These are phyloP conservation scores for Hypomyces rosellus DNA, from an alignment of 2,329 filamentous ascomycete genomes.

Conservation along the genomic window DNA sequence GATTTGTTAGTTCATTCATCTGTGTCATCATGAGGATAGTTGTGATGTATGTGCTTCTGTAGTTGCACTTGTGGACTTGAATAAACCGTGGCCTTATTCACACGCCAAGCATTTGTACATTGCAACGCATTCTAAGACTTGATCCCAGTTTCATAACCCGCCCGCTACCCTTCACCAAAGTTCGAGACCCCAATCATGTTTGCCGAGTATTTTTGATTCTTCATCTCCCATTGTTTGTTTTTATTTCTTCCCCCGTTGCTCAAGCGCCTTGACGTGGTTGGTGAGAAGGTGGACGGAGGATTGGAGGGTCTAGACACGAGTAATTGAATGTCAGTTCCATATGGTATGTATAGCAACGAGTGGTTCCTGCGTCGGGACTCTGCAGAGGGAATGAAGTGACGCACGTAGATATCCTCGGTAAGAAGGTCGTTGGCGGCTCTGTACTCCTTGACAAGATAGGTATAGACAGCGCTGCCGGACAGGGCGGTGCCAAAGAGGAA, in stretches of 20 bases:
- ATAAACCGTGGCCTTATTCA: too few species aligned
- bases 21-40: not conserved
- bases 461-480: constrained; percentile 77
- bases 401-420: constrained; percentile 92
- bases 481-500: constrained; percentile 82
- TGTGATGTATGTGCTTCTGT: too few species aligned
- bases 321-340: not conserved
- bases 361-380: not conserved
- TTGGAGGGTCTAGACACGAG: constrained; percentile 64
- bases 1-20: not conserved
- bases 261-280: constrained; percentile 73
- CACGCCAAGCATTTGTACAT: too few species aligned
- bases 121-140: too few species aligned
- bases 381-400: constrained; percentile 35
- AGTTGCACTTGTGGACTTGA: too few species aligned
- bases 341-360: not conserved
- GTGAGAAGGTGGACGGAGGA: constrained; percentile 80
- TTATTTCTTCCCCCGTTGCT: constrained; percentile 69
- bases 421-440: constrained; percentile 87
- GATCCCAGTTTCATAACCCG: too few species aligned
- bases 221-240: not conserved
- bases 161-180: too few species aligned
- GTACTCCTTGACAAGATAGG: constrained; percentile 90
- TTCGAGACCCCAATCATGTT: too few species aligned
- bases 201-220: too few species aligned